Evolutionary conservation across 2,329 filamentous ascomycete genomes (phyloP).

Genomic region (Niveomyces coronatus): DNA sequence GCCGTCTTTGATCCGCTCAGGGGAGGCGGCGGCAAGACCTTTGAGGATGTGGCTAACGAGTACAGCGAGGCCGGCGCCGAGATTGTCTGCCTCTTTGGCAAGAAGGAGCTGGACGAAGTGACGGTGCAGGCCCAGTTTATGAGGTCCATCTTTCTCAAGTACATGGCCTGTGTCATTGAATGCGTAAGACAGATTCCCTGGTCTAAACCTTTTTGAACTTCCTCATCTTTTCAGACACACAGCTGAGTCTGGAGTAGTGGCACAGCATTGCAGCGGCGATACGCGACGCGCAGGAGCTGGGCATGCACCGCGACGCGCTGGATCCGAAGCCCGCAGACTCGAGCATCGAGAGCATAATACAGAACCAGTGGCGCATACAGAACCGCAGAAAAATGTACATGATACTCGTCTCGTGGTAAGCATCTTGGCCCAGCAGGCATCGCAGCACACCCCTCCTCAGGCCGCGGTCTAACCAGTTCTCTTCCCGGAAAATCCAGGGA

Average conservation of each 20-base stretch:
- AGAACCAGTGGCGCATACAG: conserved; percentile 50
- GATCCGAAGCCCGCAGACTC: conserved; percentile 39
- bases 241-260: conserved; percentile 28
- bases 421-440: no score
- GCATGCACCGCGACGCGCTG: conserved; percentile 43
- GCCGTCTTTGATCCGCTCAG: conserved; percentile 45
- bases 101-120: conserved; percentile 43
- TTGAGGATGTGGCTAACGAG: conserved; percentile 49
- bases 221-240: neutral
- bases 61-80: conserved; percentile 49
- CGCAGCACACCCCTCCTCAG: no score
- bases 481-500: conserved; percentile 36
- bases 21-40: conserved; percentile 47
- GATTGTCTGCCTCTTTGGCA: conserved; percentile 45
- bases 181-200: conserved; percentile 27
- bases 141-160: conserved; percentile 47
- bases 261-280: conserved; percentile 47
- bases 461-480: no score
- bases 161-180: conserved; percentile 47
- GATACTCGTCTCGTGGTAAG: conserved; percentile 34
- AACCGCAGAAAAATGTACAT: conserved; percentile 46
- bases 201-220: conserved; percentile 2
- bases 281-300: conserved; percentile 52
- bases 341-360: conserved; percentile 37
- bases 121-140: conserved; percentile 49